Evolutionary conservation across 1,284 basidiomycete genomes (phyloP), one percentile per base, ranked within the genome.

Genomic region (Pseudozyma sp.): DNA sequence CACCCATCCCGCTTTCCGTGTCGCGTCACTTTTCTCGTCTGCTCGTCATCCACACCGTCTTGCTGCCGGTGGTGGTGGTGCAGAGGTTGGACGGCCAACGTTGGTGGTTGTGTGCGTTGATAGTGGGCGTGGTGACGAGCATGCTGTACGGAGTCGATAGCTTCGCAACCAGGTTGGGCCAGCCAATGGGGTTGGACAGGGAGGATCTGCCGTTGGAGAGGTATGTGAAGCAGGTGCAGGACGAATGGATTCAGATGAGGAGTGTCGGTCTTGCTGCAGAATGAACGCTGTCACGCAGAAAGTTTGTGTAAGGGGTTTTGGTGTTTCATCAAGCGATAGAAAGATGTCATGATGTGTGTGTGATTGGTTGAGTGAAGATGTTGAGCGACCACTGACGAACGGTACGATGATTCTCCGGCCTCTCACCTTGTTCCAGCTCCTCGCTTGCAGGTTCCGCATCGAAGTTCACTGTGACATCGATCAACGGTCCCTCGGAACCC

Each of bases 61-160:
- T 75, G 10, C 53, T 75, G 24, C 67, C 71, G 19, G 40, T 75
- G 7, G 55, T 70, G 34, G 62, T 75, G 24, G 67, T 67, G 39
- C 58, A 75, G 31, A 45, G 29, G 24, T 33, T 75, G 31, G 24
- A 48, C 17, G 47, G 53, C 10, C 33, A 61, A 29, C 14, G 40
- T 0, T 61, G 60, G 50, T 56, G 64, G 64, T 47, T 75, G 35
- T 59, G 59, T 24, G 24, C 52, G 1, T 33, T 39, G 2, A 53
- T 69, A 8, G 51, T 50, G 0, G 63, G 37, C 5, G 39, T 70
- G 10, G 71, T 70, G 33, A 69, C 71, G 6, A 53, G 54, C 17
- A 75, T 75, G 71, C 31, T 75, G n/a, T 75, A 75, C 31, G 71
- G 67, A 7, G 67, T 75, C 2, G 71, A 75, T 35, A 66, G 62